A percentile compares a stretch with the other conserved stretches of the same genome.
phyloP scores from a whole-genome alignment of 164 flowering plant genomes.

The Piper longum region DNA sequence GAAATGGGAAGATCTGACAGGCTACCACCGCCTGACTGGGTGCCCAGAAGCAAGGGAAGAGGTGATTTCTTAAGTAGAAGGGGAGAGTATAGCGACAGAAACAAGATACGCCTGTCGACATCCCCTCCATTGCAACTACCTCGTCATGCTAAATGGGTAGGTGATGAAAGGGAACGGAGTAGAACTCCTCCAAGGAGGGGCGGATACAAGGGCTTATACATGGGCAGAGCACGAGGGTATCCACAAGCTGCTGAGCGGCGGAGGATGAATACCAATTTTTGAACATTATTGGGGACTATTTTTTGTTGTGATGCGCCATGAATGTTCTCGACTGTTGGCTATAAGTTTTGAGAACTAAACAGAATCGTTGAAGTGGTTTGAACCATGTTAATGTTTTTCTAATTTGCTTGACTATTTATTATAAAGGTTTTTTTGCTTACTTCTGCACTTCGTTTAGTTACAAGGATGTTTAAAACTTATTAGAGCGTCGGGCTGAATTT shows the following conservation, averaged over 20 bases:
- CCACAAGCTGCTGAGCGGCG: constrained; percentile 31
- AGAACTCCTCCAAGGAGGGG: constrained; percentile 61
- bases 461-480: too few relatives aligned
- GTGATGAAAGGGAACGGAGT: constrained; percentile 59
- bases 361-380: too few relatives aligned
- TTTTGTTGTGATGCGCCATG: too few relatives aligned
- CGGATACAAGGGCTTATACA: constrained; percentile 27
- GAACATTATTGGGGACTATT: background rate
- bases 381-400: too few relatives aligned
- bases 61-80: constrained; percentile 33
- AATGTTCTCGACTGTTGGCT: too few relatives aligned
- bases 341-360: too few relatives aligned
- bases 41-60: constrained; percentile 39
- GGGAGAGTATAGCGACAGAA: constrained; percentile 34
- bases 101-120: constrained; percentile 18
- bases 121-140: constrained; percentile 25
- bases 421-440: too few relatives aligned
- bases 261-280: background rate
- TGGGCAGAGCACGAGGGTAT: constrained; percentile 47
- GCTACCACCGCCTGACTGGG: constrained; percentile 39
- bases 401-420: too few relatives aligned
- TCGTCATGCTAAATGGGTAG: constrained; percentile 48
- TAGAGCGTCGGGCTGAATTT: too few relatives aligned
- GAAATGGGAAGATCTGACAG: constrained; percentile 49
- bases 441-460: too few relatives aligned